Base-by-base conservation (phyloP, 225 moss, liverwort and hornwort genomes). In the Straminergon stramineum region DNA sequence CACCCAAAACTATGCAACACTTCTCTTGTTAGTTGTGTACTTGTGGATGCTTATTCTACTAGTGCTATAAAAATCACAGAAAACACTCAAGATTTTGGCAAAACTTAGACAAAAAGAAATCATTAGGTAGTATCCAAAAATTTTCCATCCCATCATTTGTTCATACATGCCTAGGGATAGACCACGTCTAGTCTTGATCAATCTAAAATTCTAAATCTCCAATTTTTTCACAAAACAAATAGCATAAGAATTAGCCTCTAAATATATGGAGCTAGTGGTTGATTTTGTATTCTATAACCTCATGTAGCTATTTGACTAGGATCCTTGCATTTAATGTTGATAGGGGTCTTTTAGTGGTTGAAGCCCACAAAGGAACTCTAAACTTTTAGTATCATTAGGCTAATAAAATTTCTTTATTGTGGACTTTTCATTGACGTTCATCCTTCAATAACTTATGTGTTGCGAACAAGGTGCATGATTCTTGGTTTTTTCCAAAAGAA, bases 1-100 rank as follows among this genome's bases (percentile, higher is more conserved):
- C 0, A 0, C 21, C 12, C 0, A 52, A 0, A 76, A 53, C 26
- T 52, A 52, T 4, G 9, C 2, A 53, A 1, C 17, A 23, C 14
- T 53, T 53, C 9, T 34, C 12, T 53, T 76, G 2, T 3, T 22
- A 77, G 2, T 9, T 55, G 23, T 1, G 1, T 23, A 53, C 0
- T 35, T 55, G 1, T 18, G 0, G 6, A 14, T 4, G 1, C 3
- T 5, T 77, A 22, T 77, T 53, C 14, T 22, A 21, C 52, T 52
- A 52, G 3, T 55, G 15, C 2, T 77, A 77, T 14, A 15, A 35
- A 55, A 55, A 22, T 22, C 3, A 22, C 8, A 22, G 4, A 24
- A 35, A 55, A 15, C 6, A 78, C 2, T 56, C 10, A 79, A 79
- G 26, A n/a, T n/a, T 56, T n/a, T 24, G 17, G 15, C 15, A 56